phyloP scores from a whole-genome alignment of 2,329 filamentous ascomycete species.

The Mycosphaerella sp. region DNA sequence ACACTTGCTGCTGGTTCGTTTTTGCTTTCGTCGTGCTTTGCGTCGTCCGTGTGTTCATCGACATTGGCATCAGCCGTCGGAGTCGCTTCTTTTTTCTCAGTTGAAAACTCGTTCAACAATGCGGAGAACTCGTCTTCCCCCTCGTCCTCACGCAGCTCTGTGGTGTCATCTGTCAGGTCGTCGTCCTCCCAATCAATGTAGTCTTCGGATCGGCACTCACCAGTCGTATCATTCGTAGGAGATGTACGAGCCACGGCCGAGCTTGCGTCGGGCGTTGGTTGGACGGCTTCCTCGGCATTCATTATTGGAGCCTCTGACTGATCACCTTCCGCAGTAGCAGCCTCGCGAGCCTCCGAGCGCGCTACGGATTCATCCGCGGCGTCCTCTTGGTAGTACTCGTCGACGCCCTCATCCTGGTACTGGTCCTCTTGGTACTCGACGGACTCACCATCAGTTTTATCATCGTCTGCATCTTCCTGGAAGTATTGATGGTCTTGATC shows the following conservation, averaged over 20 bases:
- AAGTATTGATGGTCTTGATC: conserved; percentile 11
- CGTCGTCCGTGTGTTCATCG: conserved; percentile 3
- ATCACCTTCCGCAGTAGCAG: conserved; percentile 1
- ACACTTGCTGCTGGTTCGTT: too few species aligned
- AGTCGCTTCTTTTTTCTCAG: conserved; percentile 4
- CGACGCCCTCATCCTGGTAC: conserved; percentile 10
- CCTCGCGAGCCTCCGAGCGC: conserved; percentile 8
- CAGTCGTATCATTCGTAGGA: conserved; percentile 20
- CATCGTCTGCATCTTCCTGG: conserved; percentile 5
- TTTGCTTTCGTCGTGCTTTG: background rate
- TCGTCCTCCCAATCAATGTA: conserved; percentile 24
- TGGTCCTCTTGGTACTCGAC: conserved; percentile 10
- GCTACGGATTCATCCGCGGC: conserved; percentile 4
- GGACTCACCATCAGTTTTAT: conserved; percentile 9
- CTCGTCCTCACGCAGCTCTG: conserved; percentile 21
- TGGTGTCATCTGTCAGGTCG: conserved; percentile 21
- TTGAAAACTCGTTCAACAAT: conserved; percentile 9
- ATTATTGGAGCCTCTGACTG: conserved; percentile 6
- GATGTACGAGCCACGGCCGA: conserved; percentile 24
- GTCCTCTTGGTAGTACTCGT: conserved; percentile 7
- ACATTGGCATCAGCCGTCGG: background rate
- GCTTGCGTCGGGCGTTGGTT: conserved; percentile 22
- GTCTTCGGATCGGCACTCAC: conserved; percentile 27
- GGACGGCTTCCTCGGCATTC: conserved; percentile 4
- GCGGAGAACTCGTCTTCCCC: conserved; percentile 20